Base-by-base conservation (phyloP, 2,329 filamentous ascomycete genomes). In the Fusarium tanahbumbuense region DNA sequence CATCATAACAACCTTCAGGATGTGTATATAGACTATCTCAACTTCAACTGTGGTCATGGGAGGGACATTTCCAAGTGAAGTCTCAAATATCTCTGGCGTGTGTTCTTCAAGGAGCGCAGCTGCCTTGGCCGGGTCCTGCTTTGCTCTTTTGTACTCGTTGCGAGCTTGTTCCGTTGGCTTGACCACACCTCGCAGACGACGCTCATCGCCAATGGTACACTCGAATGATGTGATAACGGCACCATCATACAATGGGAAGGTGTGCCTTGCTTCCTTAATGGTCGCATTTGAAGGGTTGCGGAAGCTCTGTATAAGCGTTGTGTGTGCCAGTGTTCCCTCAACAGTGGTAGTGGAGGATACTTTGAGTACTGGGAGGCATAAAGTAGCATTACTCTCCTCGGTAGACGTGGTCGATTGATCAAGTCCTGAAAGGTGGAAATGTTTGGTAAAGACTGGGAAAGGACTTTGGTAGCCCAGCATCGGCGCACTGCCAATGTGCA, bases 41-140 rank as follows among this genome's bases (percentile, higher is more conserved):
- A n/a, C n/a, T n/a, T n/a, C n/a, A n/a, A n/a, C n/a, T n/a, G 16
- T 27, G 0, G 25, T 42, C 0, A 16, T 20, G 0, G 55, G 11
- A 2, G 55, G 55, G 0, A 57, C 32, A 5, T 53, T 57, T 0
- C 55, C 55, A 2, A 57, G 32, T 0, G 46, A 53, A 0, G 46
- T 57, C 16, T 57, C 46, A 13, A 57, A 57, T 7, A 57, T 32
- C 13, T 57, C 55, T 0, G 55, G 55, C 0, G 55, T 57, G 6
- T 57, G 55, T 1, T 57, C 46, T 1, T 57, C 46, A 2, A 57
- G 1, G 0, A 57, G 3, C 0, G 55, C 55, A 0, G 55, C 23
- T 0, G 55, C 46, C 6, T 37, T 15, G 2, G 20, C 20, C 25
- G 12, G 22, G 2, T 57, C 25, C 9, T 13, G 34, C 2, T 42